Conservation (phyloP, 2,329 filamentous ascomycete genomes). For the Talaromyces atroroseus region DNA sequence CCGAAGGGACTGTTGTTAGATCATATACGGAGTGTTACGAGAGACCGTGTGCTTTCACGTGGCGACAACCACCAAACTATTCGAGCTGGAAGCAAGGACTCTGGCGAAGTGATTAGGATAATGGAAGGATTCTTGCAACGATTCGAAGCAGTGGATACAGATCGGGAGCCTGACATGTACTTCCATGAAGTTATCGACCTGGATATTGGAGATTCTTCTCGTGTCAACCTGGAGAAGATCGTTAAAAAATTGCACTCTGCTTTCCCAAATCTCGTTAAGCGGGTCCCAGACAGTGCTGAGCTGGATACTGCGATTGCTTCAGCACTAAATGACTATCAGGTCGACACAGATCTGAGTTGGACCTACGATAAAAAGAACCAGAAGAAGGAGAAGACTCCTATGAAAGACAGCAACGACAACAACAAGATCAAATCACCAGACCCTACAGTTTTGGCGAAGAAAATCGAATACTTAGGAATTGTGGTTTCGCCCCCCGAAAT, state of each 20-base stretch:
- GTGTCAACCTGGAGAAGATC: slow-evolving; percentile 77
- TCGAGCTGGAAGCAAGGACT: slow-evolving; percentile 68
- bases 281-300: slow-evolving; percentile 65
- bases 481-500: slow-evolving; percentile 50
- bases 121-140: slow-evolving; percentile 91
- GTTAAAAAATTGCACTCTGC: slow-evolving; percentile 65
- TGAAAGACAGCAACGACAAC: slow-evolving; percentile 7
- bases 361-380: slow-evolving; percentile 45
- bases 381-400: slow-evolving; percentile 26
- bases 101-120: slow-evolving; percentile 72
- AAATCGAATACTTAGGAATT: slow-evolving; percentile 63
- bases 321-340: slow-evolving; percentile 71
- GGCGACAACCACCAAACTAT: slow-evolving; percentile 99
- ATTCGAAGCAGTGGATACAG: slow-evolving; percentile 70
- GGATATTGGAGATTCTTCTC: slow-evolving; percentile 69
- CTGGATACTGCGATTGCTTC: slow-evolving; percentile 73
- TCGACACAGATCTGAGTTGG: slow-evolving; percentile 68
- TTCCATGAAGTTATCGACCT: slow-evolving; percentile 86
- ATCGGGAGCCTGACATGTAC: slow-evolving; percentile 64
- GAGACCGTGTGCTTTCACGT: slow-evolving; percentile 70
- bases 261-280: slow-evolving; percentile 66
- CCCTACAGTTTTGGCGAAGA: slow-evolving; percentile 41
- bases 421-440: slow-evolving; percentile 18
- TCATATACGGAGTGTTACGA: slow-evolving; percentile 68
- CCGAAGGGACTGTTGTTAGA: slow-evolving; percentile 56